Percentiles rank a stretch among this genome's conserved stretches.
phyloP scores from a whole-genome alignment of 331 rosid species.

The Pyrus hybrid region DNA sequence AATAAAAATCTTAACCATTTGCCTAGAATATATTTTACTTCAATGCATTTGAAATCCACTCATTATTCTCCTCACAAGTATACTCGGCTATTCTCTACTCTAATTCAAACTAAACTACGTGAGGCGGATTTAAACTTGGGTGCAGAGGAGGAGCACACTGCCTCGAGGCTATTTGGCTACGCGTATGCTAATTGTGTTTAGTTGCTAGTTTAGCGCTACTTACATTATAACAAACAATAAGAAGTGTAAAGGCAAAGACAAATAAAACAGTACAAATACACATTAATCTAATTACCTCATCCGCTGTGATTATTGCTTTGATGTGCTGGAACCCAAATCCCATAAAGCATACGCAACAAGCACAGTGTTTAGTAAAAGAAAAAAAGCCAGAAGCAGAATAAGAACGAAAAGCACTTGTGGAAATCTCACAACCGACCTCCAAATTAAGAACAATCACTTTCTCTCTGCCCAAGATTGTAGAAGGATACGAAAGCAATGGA shows the following conservation, averaged over 20 bases:
- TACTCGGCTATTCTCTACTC: too few relatives aligned
- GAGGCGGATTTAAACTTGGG: too few relatives aligned
- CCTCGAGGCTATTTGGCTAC: too few relatives aligned
- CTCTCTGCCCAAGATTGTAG: slow-evolving; percentile 84
- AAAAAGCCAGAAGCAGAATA: background rate
- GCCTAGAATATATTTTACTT: background rate
- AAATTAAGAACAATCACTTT: slow-evolving; percentile 88
- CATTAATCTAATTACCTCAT: slow-evolving; percentile 40
- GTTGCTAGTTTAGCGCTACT: background rate
- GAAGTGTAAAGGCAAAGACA: background rate
- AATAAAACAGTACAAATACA: background rate
- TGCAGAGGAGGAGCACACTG: too few relatives aligned
- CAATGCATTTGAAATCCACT: too few relatives aligned
- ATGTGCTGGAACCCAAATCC: slow-evolving; percentile 63
- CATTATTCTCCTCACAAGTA: too few relatives aligned
- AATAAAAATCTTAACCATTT: background rate
- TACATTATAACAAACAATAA: background rate
- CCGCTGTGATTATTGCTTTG: slow-evolving; percentile 86
- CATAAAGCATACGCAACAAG: background rate
- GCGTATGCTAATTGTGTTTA: background rate
- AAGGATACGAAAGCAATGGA: slow-evolving; percentile 78
- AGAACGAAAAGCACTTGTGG: background rate
- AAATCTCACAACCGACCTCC: slow-evolving; percentile 40
- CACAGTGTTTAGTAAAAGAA: background rate
- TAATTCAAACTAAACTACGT: too few relatives aligned